Conservation (phyloP, 1,139 yeast species). For the Lodderomyces elongisporus region DNA sequence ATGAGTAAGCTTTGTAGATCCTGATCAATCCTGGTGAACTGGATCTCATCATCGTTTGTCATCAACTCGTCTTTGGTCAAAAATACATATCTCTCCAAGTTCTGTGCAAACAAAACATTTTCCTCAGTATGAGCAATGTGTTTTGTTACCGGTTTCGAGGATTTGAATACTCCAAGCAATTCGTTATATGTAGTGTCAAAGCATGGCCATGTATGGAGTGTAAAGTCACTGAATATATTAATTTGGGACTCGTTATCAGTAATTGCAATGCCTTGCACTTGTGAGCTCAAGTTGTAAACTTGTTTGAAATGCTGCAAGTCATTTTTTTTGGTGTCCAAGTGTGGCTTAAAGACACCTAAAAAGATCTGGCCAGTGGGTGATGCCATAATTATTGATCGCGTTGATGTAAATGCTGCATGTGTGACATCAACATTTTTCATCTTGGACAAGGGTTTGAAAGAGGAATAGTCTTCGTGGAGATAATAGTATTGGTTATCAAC, state of each 20-base stretch:
- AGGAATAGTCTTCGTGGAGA: conserved; percentile 27
- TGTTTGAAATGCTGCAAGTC: conserved; percentile 30
- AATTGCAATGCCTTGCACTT: conserved; percentile 19
- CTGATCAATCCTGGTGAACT: conserved; percentile 13
- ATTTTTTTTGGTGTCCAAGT: conserved; percentile 28
- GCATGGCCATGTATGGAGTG: conserved; percentile 31
- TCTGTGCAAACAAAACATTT: conserved; percentile 4
- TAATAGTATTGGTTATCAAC: conserved; percentile 21
- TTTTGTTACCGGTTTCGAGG: conserved; percentile 15
- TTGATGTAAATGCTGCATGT: conserved; percentile 21
- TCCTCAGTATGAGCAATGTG: conserved; percentile 1
- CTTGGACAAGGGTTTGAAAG: conserved; percentile 30
- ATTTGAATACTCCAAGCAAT: conserved; percentile 26
- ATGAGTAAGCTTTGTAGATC: conserved; percentile 13
- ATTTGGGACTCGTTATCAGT: conserved; percentile 22
- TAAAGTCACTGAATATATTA: conserved; percentile 17
- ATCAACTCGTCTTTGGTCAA: conserved; percentile 14
- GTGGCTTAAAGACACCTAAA: conserved; percentile 25
- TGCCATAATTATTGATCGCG: conserved; percentile 24
- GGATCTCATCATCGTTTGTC: conserved; percentile 28
- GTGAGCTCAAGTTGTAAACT: conserved; percentile 18
- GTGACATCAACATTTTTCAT: conserved; percentile 26
- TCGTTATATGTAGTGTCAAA: conserved; percentile 29
- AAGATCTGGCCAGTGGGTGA: conserved; percentile 28
- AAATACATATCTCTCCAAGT: conserved; percentile 6